These are phyloP conservation scores for Cladosporium velox DNA, from an alignment of 2,329 filamentous ascomycete genomes.

Conservation along the genomic window DNA sequence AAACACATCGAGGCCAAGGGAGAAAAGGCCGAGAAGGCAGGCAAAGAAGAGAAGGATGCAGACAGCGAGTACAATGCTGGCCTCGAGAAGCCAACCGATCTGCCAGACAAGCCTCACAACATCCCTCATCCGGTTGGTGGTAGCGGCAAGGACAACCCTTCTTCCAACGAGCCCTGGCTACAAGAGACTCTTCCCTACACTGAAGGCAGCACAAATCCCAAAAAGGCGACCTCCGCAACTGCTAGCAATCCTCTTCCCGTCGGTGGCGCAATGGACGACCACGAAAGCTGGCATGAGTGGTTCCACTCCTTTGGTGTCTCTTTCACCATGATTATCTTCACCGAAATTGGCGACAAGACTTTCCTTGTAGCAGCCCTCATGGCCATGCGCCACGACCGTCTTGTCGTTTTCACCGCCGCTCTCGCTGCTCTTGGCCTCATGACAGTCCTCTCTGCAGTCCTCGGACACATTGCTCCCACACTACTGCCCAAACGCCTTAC, in stretches of 20 bases:
- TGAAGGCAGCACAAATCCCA: slow-evolving; percentile 37
- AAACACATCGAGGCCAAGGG: slow-evolving; percentile 57
- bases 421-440: slow-evolving; percentile 85
- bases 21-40: slow-evolving; percentile 37
- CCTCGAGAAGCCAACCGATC: slow-evolving; percentile 56
- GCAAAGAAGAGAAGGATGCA: slow-evolving; percentile 41
- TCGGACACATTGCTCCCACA: slow-evolving; percentile 88
- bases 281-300: slow-evolving; percentile 36
- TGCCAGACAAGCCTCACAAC: slow-evolving; percentile 77
- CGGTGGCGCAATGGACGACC: slow-evolving; percentile 22
- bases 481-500: slow-evolving; percentile 90
- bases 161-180: slow-evolving; percentile 31
- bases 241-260: slow-evolving; percentile 28
- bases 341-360: slow-evolving; percentile 97
- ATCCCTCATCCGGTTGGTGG: slow-evolving; percentile 61
- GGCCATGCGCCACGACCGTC: slow-evolving; percentile 96
- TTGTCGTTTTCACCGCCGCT: slow-evolving; percentile 94
- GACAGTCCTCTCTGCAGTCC: slow-evolving; percentile 89
- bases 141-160: slow-evolving; percentile 1
- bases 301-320: slow-evolving; percentile 89
- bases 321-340: slow-evolving; percentile 95
- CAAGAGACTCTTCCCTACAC: slow-evolving; percentile 43
- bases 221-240: slow-evolving; percentile 33
- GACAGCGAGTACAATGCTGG: slow-evolving; percentile 35
- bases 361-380: slow-evolving; percentile 96